Evolutionary conservation across 179 eudicot genomes (phyloP), one percentile per base, ranked within the genome.

Genomic region (Corrigiola litoralis): DNA sequence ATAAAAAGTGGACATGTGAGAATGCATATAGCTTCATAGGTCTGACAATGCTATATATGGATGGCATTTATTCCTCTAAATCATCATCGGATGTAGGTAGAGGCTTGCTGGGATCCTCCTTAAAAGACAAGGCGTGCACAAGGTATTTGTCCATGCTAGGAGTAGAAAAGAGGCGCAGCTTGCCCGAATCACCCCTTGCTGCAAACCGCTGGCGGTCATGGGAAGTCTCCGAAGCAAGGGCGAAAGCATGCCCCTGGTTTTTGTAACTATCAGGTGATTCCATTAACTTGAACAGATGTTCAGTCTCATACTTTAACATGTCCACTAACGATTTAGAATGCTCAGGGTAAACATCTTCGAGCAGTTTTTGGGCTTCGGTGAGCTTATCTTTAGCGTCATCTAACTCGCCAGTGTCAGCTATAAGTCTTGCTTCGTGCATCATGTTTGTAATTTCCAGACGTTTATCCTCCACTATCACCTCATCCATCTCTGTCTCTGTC

Each of bases 201-300:
- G 64, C 63, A 9, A 58, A 56, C 32, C 71, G 53, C 40, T 67
- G 71, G 36, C 52, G 56, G 4, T 36, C 52, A 4, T 67, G 71
- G 10, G 56, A 67, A 31, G 34, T 20, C 54, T 67, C 64, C 2
- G 51, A 56, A 16, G 71, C 62, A 2, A 67, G 53, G 0, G 71
- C 64, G 23, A 56, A 67, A 9, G 63, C 27, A 1, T 33, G 55
- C 1, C 71, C 71, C 13, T 31, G 12, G 8, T 37, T 2, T 11
- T 31, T 16, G 41, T 56, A 67, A 0, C 24, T 46, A 17, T 44
- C 47, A 0, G 44, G 63, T 11, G 53, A 16, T 29, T 6, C 24
- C 42, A 67, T 47, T 9, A 44, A 23, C 17, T 34, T 57, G 0
- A 33, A 6, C 27, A 45, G 25, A 10, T n/a, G 16, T 9, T 45